Conservation (phyloP, 78 protist species). For the Bodo saltans region DNA sequence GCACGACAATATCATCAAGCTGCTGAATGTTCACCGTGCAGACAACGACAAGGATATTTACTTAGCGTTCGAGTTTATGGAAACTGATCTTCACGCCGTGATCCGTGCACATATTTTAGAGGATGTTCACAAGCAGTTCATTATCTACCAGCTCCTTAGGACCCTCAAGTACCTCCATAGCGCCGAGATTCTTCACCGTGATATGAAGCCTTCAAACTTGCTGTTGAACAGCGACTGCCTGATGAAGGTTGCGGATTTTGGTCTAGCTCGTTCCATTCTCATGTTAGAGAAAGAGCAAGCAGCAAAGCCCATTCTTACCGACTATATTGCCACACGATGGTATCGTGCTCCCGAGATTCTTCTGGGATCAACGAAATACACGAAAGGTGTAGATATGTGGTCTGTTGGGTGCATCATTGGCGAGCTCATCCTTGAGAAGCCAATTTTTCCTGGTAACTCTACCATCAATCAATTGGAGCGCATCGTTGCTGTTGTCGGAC, state of each 20-base stretch:
- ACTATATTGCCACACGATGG: conserved; percentile 93
- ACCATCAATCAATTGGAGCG: conserved; percentile 94
- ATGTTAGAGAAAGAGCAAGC: conserved; percentile 44
- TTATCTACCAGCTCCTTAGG: conserved; percentile 90
- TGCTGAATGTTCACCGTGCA: conserved; percentile 82
- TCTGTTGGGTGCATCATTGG: conserved; percentile 92
- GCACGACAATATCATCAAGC: conserved; percentile 85
- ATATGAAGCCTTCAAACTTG: conserved; percentile 91
- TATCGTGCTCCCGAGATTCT: conserved; percentile 96
- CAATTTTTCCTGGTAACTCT: conserved; percentile 93
- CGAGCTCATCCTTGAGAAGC: conserved; percentile 87
- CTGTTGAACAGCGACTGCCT: conserved; percentile 89
- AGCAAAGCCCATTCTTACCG: conserved; percentile 84
- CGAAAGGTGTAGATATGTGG: conserved; percentile 83
- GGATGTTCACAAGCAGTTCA: conserved; percentile 90
- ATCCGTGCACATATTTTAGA: conserved; percentile 93
- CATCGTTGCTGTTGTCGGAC: conserved; percentile 82
- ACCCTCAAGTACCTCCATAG: conserved; percentile 89
- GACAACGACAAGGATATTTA: conserved; percentile 95
- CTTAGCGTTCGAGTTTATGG: conserved; percentile 93
- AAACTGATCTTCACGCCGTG: conserved; percentile 94
- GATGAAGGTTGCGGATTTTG: conserved; percentile 92
- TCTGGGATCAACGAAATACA: conserved; percentile 86
- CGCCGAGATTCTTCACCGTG: conserved; percentile 89
- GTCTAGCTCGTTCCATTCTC: conserved; percentile 68